Percentiles rank a stretch among this genome's conserved stretches.
Evolutionary conservation across 176 grass and related monocot species (phyloP).

Genomic region (Cocos nucifera): DNA sequence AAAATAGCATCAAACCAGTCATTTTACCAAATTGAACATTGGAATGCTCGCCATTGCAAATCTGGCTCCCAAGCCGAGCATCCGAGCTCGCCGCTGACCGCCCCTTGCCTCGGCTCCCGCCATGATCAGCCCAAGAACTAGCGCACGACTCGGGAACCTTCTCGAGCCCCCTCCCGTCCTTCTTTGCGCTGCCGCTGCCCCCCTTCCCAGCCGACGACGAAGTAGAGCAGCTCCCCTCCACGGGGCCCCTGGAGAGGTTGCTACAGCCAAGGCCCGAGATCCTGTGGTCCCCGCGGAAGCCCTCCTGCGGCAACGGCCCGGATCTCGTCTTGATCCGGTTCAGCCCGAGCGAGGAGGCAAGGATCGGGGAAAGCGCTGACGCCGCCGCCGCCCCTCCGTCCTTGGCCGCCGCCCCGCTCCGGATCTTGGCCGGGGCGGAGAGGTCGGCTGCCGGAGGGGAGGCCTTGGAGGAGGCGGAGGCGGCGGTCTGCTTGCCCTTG

Average conservation of each 20-base stretch:
- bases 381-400: conserved; percentile 12
- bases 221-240: conserved; percentile 2
- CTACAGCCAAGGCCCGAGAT: conserved; percentile 57
- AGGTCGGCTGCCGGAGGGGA: neutral
- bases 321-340: conserved; percentile 99
- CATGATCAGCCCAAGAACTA: conserved; percentile 6
- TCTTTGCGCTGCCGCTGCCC: conserved; percentile 16
- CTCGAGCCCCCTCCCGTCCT: conserved; percentile 24
- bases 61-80: conserved; percentile 10
- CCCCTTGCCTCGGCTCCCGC: neutral
- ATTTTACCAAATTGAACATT: neutral
- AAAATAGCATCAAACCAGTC: no score
- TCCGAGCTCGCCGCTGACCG: conserved; percentile 8
- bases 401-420: conserved; percentile 33
- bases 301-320: conserved; percentile 93
- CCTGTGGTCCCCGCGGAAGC: conserved; percentile 42
- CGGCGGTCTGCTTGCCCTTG: conserved; percentile 11
- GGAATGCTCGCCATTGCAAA: neutral
- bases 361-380: conserved; percentile 57
- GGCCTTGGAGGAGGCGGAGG: neutral
- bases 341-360: conserved; percentile 93
- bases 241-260: conserved; percentile 53
- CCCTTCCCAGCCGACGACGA: conserved; percentile 21
- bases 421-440: conserved; percentile 9
- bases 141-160: conserved; percentile 25